A percentile compares a stretch with the other conserved stretches of the same genome.
Conservation (phyloP, 2,329 filamentous ascomycete species). For the Pestalotiopsis sp. region DNA sequence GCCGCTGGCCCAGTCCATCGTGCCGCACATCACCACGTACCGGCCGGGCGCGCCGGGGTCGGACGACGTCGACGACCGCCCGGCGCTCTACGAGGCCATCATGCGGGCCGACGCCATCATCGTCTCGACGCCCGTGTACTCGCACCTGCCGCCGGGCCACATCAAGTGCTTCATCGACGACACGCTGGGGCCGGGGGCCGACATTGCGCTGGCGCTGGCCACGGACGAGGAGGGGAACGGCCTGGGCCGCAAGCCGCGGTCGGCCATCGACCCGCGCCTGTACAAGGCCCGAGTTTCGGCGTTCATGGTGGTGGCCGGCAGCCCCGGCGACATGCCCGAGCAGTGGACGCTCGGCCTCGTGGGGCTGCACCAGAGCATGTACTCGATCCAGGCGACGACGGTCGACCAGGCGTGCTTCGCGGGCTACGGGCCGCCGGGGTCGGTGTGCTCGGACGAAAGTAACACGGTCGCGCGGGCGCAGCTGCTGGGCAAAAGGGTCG, state of each 20-base stretch:
- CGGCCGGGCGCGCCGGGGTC: background rate
- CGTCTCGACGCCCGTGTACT: background rate
- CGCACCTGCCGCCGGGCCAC: background rate
- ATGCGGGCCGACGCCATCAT: conserved; percentile 3
- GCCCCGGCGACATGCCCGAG: background rate
- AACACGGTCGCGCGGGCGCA: conserved; percentile 1
- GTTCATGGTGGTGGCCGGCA: background rate
- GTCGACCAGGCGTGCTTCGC: background rate
- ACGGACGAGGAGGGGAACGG: background rate
- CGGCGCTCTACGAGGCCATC: background rate
- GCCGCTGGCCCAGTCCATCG: background rate
- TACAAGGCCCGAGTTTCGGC: background rate
- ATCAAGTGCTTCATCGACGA: conserved; percentile 5
- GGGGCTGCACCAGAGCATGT: background rate
- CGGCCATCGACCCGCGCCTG: background rate
- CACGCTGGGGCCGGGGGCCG: background rate
- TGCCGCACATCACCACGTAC: background rate
- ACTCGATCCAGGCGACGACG: conserved; percentile 1
- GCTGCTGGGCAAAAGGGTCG: background rate
- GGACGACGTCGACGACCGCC: background rate
- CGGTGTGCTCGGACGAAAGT: background rate
- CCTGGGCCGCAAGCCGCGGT: background rate
- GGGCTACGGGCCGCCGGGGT: background rate
- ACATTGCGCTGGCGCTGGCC: background rate
- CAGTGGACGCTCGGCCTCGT: conserved; percentile 2